These are phyloP conservation scores for Ceriops tagal DNA, from an alignment of 345 rosid species.

Conservation along the genomic window DNA sequence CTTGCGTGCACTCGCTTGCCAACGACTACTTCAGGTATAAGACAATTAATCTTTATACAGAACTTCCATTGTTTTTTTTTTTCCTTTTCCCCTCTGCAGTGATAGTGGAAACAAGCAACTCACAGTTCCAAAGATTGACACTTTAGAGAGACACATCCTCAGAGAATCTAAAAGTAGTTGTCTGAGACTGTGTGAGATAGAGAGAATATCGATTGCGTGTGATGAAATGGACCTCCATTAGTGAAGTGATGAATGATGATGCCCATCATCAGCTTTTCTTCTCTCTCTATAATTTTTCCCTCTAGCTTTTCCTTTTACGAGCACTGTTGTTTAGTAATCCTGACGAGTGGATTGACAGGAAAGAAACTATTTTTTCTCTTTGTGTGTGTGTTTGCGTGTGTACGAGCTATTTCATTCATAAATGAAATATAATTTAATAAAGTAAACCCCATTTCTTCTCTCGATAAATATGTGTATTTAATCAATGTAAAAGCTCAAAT, in stretches of 20 bases:
- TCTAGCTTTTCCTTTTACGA: constrained; percentile 6
- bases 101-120: neutral
- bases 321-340: constrained; percentile 47
- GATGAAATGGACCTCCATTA: constrained; percentile 43
- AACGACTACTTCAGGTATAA: constrained; percentile 49
- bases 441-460: neutral
- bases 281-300: neutral
- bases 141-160: constrained; percentile 13
- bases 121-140: constrained; percentile 20
- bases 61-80: neutral
- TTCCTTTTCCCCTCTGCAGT: neutral
- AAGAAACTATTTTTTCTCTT: constrained; percentile 40
- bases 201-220: constrained; percentile 30
- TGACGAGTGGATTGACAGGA: constrained; percentile 41
- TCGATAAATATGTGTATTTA: neutral
- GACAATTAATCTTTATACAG: neutral
- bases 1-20: constrained; percentile 51
- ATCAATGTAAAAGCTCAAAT: too few relatives aligned
- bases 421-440: constrained; percentile 14
- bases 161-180: constrained; percentile 13
- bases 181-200: neutral
- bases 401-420: constrained; percentile 13
- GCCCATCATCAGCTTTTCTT: constrained; percentile 22
- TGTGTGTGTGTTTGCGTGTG: constrained; percentile 10
- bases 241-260: constrained; percentile 2